Base-by-base conservation (phyloP, 805 yeast genomes). In the Yarrowia porcina region DNA sequence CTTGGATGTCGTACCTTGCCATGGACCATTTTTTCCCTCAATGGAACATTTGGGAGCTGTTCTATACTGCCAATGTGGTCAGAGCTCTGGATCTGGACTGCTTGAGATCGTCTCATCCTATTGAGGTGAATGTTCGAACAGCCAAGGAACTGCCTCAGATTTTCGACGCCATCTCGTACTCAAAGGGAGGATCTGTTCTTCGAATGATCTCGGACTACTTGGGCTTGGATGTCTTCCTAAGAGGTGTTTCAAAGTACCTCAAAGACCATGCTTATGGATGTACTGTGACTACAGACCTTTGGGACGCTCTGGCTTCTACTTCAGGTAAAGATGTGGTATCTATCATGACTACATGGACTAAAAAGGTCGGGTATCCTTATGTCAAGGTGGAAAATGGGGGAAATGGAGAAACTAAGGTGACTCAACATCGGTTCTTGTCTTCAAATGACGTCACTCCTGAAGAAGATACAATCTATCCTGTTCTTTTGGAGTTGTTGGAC, bases 111-210 rank as follows among this genome's bases (percentile, higher is more conserved):
- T 86, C 92, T 3, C 96, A 90, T 73, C 92, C 96, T 4, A 84
- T 89, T 65, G 89, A 88, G 74, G 96, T 89, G 8, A 87, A 88
- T 13, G 90, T 90, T 11, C 75, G 81, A 67, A 83, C 86, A 69
- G 93, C 93, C 4, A 82, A 83, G 66, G 94, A 89, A 68, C 85
- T 89, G 66, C 88, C 87, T 71, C 92, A 89, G 75, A 84, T 88
- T 18, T 89, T 89, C 71, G 96, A 89, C 70, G 84, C 85, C 30
- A 89, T 89, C 63, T 88, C 94, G 4, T 89, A 89, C 73, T 76
- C 85, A 66, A 89, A 89, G 76, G 96, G 96, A 64, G 88, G 90
- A 4, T 85, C 92, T 28, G 79, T 87, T 28, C 83, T 89, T 64
- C 79, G 85, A 69, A 90, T 90, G 96, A 78, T 89, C 63, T 83